These are phyloP conservation scores for Amesomyces nigricolor DNA, from an alignment of 2,329 filamentous ascomycete species.

Conservation along the genomic window DNA sequence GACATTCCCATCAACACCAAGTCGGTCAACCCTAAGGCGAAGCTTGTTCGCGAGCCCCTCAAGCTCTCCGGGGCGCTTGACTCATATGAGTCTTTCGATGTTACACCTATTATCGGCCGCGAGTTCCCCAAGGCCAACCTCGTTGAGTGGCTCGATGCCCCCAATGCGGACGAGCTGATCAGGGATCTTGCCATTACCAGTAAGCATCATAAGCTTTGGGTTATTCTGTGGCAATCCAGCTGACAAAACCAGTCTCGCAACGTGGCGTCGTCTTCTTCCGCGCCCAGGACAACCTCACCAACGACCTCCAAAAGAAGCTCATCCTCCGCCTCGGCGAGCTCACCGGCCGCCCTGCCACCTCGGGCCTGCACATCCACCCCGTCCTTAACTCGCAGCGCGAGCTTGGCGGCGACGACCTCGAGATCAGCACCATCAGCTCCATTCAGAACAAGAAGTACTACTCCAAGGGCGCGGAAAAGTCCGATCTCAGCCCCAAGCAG, in stretches of 20 bases:
- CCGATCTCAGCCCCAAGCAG: slow-evolving; percentile 30
- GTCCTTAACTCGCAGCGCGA: slow-evolving; percentile 50
- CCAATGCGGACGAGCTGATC: slow-evolving; percentile 57
- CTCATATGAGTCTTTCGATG: slow-evolving; percentile 49
- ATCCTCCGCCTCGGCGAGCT: slow-evolving; percentile 54
- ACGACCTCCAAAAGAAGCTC: slow-evolving; percentile 56
- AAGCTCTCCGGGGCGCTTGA: slow-evolving; percentile 48
- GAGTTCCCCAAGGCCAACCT: slow-evolving; percentile 56
- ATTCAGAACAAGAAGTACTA: slow-evolving; percentile 40
- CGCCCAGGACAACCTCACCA: slow-evolving; percentile 50
- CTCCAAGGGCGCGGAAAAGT: slow-evolving; percentile 20
- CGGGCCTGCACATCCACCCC: slow-evolving; percentile 56
- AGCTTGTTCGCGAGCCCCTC: slow-evolving; percentile 34
- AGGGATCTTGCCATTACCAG: slow-evolving; percentile 63
- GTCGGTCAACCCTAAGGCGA: slow-evolving; percentile 10
- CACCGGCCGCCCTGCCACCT: slow-evolving; percentile 51
- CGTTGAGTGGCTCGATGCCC: slow-evolving; percentile 54
- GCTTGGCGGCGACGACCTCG: slow-evolving; percentile 45
- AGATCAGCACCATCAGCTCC: slow-evolving; percentile 57
- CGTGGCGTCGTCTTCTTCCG: slow-evolving; percentile 62
- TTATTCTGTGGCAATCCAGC: background rate
- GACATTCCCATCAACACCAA: slow-evolving; percentile 10
- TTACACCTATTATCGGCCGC: slow-evolving; percentile 56
- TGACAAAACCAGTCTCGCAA: slow-evolving; percentile 46
- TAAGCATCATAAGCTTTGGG: slow-evolving; percentile 30